Conservation (phyloP, 2,329 filamentous ascomycete genomes). For the Ascochyta lentis region DNA sequence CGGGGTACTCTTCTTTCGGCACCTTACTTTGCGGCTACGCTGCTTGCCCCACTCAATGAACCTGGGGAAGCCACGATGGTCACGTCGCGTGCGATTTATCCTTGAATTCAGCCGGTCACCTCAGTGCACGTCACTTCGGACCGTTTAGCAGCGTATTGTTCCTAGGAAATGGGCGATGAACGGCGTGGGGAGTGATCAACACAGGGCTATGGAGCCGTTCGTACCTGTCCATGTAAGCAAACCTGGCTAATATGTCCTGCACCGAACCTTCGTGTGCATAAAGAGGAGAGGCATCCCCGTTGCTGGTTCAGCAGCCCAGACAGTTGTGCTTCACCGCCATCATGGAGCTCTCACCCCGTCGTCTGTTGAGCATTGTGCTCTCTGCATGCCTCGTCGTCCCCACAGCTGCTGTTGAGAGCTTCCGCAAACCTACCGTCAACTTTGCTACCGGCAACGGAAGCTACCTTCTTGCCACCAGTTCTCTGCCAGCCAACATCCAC, state of each 20-base stretch:
- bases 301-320: constrained; percentile 4
- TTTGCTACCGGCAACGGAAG: constrained; percentile 53
- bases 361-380: constrained; percentile 32
- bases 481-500: constrained; percentile 38
- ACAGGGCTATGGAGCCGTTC: constrained; percentile 9
- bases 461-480: constrained; percentile 39
- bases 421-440: constrained; percentile 59
- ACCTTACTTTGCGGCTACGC: constrained; percentile 1
- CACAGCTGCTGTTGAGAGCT: constrained; percentile 41
- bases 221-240: neutral
- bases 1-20: constrained; percentile 3
- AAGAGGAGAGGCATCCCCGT: constrained; percentile 1
- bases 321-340: constrained; percentile 6
- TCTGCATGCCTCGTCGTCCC: constrained; percentile 28
- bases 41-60: constrained; percentile 13
- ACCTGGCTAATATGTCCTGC: constrained; percentile 16
- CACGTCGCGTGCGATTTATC: constrained; percentile 11
- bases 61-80: constrained; percentile 15
- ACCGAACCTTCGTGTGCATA: constrained; percentile 12
- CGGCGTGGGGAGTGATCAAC: constrained; percentile 4
- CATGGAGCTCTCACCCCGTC: constrained; percentile 42
- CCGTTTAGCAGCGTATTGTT: constrained; percentile 3
- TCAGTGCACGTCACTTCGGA: constrained; percentile 10
- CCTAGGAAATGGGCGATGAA: constrained; percentile 7
- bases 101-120: constrained; percentile 15